Base-by-base conservation (phyloP, 1,284 basidiomycete genomes). In the Pisolithus thermaeus region DNA sequence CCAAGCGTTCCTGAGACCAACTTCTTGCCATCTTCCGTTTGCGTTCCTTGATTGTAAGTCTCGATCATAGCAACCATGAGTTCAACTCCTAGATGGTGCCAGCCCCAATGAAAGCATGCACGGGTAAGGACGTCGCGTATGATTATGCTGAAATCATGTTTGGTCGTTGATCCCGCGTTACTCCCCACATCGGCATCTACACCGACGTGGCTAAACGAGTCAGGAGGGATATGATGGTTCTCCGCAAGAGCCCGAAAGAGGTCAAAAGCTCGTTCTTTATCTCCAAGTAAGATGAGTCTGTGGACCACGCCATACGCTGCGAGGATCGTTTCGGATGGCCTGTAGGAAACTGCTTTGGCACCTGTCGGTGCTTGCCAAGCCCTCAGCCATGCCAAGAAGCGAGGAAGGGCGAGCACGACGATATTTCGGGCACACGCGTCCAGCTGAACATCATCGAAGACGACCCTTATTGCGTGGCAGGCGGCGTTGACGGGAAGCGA, bases 61-160 rank as follows among this genome's bases (percentile, higher is more conserved):
- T 62, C 50, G 45, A 77, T 60, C 23, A 73, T 59, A 5, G 66
- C 60, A 0, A 56, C 59, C 47, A 79, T 61, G 36, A 79, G 61
- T 12, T 56, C 58, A 7, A 67, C 62, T 0, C 76, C 77, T 37
- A 73, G 64, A 30, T 59, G 52, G 46, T 69, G 62, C 76, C 76
- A 81, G 36, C 73, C 67, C 74, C 77, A 80, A 56, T 75, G 68
- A 27, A 79, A 56, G 52, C 76, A 75, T 7, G 81, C 70, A 38
- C 73, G 73, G 14, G 76, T 67, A 22, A 81, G 57, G 1, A 76
- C 70, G 12, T 73, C 69, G 16, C 69, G 65, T 14, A 81, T 65
- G 48, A 81, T 73, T 30, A 72, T 65, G 16, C 63, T 58, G 42
- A 78, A 71, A 56, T 78, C 66, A 14, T 63, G 65, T 11, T 25